These are phyloP conservation scores for Litsea cubeba DNA, from an alignment of 164 flowering plant species.

Conservation along the genomic window DNA sequence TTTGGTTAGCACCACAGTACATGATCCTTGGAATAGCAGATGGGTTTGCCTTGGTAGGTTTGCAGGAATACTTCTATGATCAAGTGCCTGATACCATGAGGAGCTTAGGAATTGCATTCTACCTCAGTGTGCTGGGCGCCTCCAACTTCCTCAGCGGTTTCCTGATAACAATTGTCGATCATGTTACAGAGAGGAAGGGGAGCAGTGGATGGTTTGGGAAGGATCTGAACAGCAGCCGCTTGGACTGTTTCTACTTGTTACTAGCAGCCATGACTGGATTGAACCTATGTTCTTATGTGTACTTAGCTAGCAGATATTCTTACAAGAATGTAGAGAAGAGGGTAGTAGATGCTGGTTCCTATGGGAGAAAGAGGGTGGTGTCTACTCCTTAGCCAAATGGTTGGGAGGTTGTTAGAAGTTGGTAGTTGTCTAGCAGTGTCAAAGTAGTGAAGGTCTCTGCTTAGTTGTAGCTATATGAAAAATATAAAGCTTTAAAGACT, in stretches of 20 bases:
- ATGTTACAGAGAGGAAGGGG: constrained; percentile 26
- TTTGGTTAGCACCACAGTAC: constrained; percentile 66
- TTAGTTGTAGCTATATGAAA: no score
- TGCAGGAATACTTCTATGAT: constrained; percentile 77
- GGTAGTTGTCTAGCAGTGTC: no score
- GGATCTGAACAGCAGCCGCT: constrained; percentile 45
- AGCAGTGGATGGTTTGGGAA: constrained; percentile 54
- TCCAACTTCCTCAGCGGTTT: constrained; percentile 54
- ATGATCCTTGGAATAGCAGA: constrained; percentile 50
- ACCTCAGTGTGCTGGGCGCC: constrained; percentile 56
- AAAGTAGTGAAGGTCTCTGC: no score
- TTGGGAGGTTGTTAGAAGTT: no score
- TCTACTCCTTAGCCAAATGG: no score
- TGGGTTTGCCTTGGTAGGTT: constrained; percentile 57
- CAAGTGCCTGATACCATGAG: constrained; percentile 74
- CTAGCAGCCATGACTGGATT: constrained; percentile 34
- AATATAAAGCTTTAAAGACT: no score
- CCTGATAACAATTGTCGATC: constrained; percentile 45
- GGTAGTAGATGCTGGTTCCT: constrained; percentile 17
- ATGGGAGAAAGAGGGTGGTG: no score
- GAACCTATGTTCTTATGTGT: constrained; percentile 37
- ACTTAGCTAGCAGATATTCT: constrained; percentile 42
- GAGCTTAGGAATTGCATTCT: constrained; percentile 67
- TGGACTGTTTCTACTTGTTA: constrained; percentile 69
- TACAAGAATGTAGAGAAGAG: constrained; percentile 50